A percentile compares a stretch with the other conserved stretches of the same genome.
Evolutionary conservation across 163 green algal genomes (phyloP).

Genomic region (Chlorella variabilis): DNA sequence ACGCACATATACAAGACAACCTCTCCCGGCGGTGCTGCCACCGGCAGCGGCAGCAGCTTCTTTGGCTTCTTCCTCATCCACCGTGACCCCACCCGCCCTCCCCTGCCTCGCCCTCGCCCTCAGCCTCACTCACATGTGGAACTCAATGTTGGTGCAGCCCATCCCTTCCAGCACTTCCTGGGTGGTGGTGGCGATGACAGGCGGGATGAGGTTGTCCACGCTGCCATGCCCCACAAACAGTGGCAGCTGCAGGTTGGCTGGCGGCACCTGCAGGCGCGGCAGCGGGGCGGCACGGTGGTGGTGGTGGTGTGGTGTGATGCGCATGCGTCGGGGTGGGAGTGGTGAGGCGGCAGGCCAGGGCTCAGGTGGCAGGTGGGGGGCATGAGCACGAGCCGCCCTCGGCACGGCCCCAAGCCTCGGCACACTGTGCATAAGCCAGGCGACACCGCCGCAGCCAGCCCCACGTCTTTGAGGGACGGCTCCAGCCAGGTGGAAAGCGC

Average conservation of each 20-base stretch:
- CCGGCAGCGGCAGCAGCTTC: too few species aligned
- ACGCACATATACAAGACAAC: too few species aligned
- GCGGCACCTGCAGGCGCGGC: slow-evolving; percentile 9
- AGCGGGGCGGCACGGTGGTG: not conserved
- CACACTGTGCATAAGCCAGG: not conserved
- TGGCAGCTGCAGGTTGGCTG: slow-evolving; percentile 27
- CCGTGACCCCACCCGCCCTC: too few species aligned
- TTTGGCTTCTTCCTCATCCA: too few species aligned
- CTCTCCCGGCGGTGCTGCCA: too few species aligned
- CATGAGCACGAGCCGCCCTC: too few species aligned
- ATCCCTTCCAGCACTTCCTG: slow-evolving; percentile 28
- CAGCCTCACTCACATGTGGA: slow-evolving; percentile 34
- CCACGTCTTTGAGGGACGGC: slow-evolving; percentile 20
- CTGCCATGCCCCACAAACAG: slow-evolving; percentile 55
- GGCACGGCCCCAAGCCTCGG: too few species aligned
- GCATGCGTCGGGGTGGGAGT: not conserved
- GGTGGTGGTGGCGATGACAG: slow-evolving; percentile 17
- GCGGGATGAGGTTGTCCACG: slow-evolving; percentile 50
- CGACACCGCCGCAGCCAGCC: not conserved
- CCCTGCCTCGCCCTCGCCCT: too few species aligned
- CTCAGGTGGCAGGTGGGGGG: not conserved
- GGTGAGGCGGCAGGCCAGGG: not conserved
- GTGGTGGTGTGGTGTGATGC: too few species aligned
- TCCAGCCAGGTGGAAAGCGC: slow-evolving; percentile 57
- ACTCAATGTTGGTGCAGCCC: slow-evolving; percentile 29